A percentile compares a stretch with the other conserved stretches of the same genome.
Conservation (phyloP, 208 protist species). For the Crithidia acanthocephali region DNA sequence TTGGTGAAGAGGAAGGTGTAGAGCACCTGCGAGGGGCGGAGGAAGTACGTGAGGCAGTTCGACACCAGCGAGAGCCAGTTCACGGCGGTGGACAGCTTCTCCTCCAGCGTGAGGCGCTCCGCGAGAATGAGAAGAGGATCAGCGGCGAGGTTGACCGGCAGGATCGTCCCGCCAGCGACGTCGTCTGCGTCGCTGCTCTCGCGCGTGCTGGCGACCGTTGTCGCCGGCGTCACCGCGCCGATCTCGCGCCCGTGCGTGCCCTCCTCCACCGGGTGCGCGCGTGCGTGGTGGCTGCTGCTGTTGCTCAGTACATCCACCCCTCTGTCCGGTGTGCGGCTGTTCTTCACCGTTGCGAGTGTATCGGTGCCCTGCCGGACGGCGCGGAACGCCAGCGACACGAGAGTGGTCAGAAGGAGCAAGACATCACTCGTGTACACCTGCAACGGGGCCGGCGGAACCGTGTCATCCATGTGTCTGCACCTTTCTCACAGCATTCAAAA, state of each 20-base stretch:
- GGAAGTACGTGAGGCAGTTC: constrained; percentile 65
- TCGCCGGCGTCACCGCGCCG: neutral
- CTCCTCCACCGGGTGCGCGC: neutral
- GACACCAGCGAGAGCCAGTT: constrained; percentile 60
- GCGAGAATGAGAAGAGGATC: constrained; percentile 41
- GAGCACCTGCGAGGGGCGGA: constrained; percentile 65
- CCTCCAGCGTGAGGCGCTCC: constrained; percentile 29
- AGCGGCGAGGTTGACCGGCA: neutral
- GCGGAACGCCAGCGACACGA: constrained; percentile 23
- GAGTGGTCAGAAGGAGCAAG: constrained; percentile 13
- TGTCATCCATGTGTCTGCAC: neutral
- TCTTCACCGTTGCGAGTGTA: neutral
- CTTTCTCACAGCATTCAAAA: neutral
- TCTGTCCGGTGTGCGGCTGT: neutral
- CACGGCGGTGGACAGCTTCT: constrained; percentile 34
- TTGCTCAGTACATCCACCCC: neutral
- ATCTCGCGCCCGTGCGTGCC: neutral
- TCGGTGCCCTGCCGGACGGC: constrained; percentile 1
- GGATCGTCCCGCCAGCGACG: neutral
- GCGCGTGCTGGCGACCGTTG: neutral
- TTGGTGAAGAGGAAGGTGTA: constrained; percentile 62
- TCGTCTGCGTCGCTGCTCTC: constrained; percentile 4
- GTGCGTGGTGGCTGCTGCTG: neutral
- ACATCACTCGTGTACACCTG: constrained; percentile 15
- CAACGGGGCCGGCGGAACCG: neutral